These are phyloP conservation scores for Yarrowia bubula DNA, from an alignment of 805 yeast species.

Conservation along the genomic window DNA sequence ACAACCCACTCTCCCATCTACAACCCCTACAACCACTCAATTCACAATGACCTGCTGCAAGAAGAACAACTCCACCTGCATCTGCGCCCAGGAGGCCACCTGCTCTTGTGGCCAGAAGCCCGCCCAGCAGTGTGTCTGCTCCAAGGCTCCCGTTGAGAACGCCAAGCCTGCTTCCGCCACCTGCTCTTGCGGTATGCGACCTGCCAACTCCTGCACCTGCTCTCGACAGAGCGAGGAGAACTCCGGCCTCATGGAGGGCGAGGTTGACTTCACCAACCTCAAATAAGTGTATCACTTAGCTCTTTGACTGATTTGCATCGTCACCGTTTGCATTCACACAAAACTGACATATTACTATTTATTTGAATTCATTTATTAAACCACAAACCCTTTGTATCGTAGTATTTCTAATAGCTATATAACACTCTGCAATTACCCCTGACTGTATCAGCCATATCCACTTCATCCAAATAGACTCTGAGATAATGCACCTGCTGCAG, in stretches of 20 bases:
- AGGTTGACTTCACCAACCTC: conserved; percentile 54
- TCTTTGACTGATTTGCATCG: no score
- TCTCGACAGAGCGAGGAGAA: conserved; percentile 45
- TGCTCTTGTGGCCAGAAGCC: conserved; percentile 64
- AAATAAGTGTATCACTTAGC: conserved; percentile 30
- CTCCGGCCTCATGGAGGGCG: conserved; percentile 51
- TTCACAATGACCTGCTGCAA: conserved; percentile 44
- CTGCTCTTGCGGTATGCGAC: conserved; percentile 61
- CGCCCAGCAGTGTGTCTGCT: conserved; percentile 57
- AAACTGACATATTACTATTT: not conserved
- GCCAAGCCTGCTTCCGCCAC: conserved; percentile 46
- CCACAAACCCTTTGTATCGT: no score
- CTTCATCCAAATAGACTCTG: not conserved
- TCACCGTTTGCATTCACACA: not conserved
- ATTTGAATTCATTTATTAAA: not conserved
- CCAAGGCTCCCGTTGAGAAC: conserved; percentile 52
- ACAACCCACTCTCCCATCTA: conserved; percentile 7
- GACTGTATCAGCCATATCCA: not conserved
- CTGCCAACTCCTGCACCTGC: conserved; percentile 55
- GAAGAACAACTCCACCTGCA: conserved; percentile 47
- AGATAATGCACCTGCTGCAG: not conserved
- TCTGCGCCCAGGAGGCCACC: conserved; percentile 57
- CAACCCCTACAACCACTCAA: not conserved
- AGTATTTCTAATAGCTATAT: no score
- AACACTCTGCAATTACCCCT: no score